These are phyloP conservation scores for Platanus orientalis DNA, from an alignment of 164 flowering plant species.

Conservation along the genomic window DNA sequence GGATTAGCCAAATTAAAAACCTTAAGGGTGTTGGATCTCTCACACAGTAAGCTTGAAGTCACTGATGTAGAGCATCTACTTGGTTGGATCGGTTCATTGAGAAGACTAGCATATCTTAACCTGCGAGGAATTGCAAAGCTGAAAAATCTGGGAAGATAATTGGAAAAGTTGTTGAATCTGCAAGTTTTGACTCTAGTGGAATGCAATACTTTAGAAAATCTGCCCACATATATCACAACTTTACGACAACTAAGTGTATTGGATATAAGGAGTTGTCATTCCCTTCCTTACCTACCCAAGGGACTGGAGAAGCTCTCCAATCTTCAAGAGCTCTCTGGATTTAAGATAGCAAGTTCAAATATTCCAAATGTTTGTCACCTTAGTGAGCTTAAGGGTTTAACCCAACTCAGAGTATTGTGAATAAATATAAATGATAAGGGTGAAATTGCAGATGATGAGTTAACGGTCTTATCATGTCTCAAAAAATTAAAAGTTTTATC, in stretches of 20 bases:
- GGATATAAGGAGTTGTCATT: conserved; percentile 5
- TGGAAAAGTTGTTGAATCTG: conserved; percentile 13
- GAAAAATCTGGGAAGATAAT: conserved; percentile 8
- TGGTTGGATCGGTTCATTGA: conserved; percentile 14
- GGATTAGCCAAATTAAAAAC: conserved; percentile 1
- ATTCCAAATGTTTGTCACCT: conserved; percentile 6
- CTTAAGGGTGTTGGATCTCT: conserved; percentile 24
- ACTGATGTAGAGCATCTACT: not conserved
- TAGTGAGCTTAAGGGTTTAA: conserved; percentile 7
- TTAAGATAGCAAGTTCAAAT: conserved; percentile 9
- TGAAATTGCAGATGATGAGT: conserved; percentile 9
- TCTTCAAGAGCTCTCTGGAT: conserved; percentile 16
- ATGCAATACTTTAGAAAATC: conserved; percentile 8
- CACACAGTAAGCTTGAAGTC: conserved; percentile 6
- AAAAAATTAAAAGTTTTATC: conserved; percentile 9
- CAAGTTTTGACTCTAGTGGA: conserved; percentile 12
- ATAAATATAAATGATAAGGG: conserved; percentile 1
- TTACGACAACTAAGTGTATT: conserved; percentile 6
- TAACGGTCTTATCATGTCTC: conserved; percentile 6
- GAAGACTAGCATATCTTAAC: conserved; percentile 18
- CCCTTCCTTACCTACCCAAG: conserved; percentile 8
- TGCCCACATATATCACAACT: conserved; percentile 3
- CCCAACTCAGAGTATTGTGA: conserved; percentile 13
- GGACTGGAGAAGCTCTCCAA: conserved; percentile 12
- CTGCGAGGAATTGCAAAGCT: conserved; percentile 7